Evolutionary conservation across 352 stramenopile species (phyloP).

Genomic region (Globisporangium rhizosaccharum): DNA sequence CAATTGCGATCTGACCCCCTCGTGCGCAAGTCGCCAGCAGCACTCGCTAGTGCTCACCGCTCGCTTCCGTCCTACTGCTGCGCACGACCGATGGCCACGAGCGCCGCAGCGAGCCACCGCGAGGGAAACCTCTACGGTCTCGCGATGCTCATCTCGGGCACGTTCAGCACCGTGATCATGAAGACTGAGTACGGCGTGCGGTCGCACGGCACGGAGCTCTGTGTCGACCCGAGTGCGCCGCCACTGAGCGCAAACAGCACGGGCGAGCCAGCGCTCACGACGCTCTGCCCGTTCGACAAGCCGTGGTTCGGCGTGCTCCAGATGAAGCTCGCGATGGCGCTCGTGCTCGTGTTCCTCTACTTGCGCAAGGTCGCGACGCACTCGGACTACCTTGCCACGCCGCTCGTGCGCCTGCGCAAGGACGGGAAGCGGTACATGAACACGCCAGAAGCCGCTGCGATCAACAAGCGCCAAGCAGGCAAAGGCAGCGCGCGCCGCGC

Average conservation of each 20-base stretch:
- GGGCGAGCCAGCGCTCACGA: conserved; percentile 25
- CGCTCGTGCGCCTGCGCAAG: conserved; percentile 60
- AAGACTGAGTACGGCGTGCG: conserved; percentile 79
- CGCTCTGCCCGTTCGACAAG: conserved; percentile 77
- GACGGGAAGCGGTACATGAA: conserved; percentile 53
- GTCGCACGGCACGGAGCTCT: conserved; percentile 42
- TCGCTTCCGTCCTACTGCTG: background rate
- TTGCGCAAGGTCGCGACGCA: conserved; percentile 48
- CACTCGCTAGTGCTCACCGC: background rate
- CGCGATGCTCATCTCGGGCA: conserved; percentile 76
- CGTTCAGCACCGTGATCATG: conserved; percentile 83
- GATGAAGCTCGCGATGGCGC: conserved; percentile 82
- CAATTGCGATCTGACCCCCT: background rate
- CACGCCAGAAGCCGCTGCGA: conserved; percentile 31
- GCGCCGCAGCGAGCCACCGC: conserved; percentile 16
- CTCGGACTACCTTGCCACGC: conserved; percentile 62
- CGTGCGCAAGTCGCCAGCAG: background rate
- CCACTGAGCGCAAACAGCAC: background rate
- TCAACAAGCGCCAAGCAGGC: conserved; percentile 36
- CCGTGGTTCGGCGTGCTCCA: conserved; percentile 83
- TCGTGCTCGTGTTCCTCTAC: conserved; percentile 76
- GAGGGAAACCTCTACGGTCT: conserved; percentile 42
- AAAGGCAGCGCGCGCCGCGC: background rate
- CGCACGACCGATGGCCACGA: conserved; percentile 1
- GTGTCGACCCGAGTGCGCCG: conserved; percentile 33